phyloP scores from a whole-genome alignment of 768 basidiomycete genomes.

The Baorangia bicolor region DNA sequence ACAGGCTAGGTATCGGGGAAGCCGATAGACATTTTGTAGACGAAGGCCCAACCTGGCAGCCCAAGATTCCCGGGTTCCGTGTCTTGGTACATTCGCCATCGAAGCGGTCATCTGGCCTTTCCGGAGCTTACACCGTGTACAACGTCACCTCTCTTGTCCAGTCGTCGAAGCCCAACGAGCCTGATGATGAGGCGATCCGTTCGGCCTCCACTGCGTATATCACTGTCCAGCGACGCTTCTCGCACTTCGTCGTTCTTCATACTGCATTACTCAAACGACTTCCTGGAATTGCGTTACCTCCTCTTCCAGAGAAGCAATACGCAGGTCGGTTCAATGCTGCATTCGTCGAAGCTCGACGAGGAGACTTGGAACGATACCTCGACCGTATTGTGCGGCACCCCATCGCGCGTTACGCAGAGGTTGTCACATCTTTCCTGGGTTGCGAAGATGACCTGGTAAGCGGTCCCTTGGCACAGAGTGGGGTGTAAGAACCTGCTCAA shows the following conservation, averaged over 20 bases:
- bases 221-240: conserved; percentile 80
- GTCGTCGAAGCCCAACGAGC: conserved; percentile 16
- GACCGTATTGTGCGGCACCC: conserved; percentile 70
- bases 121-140: conserved; percentile 75
- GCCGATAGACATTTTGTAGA: conserved; percentile 73
- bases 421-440: conserved; percentile 74
- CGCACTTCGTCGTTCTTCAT: conserved; percentile 79
- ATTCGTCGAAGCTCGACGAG: conserved; percentile 79
- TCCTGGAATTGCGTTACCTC: conserved; percentile 76
- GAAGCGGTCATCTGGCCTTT: conserved; percentile 64
- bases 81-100: conserved; percentile 79
- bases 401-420: conserved; percentile 73
- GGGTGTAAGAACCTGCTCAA: not conserved
- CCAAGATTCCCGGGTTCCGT: conserved; percentile 69
- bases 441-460: conserved; percentile 75
- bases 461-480: conserved; percentile 8
- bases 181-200: conserved; percentile 18
- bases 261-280: conserved; percentile 65
- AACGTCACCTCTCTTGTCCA: conserved; percentile 57
- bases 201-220: conserved; percentile 49
- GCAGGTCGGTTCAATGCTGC: conserved; percentile 76
- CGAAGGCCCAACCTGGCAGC: conserved; percentile 67
- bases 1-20: conserved; percentile 53
- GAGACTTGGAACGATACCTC: conserved; percentile 81
- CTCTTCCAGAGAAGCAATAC: conserved; percentile 84